Conservation (phyloP, 164 flowering plant species). For the Nelumbo lutea region DNA sequence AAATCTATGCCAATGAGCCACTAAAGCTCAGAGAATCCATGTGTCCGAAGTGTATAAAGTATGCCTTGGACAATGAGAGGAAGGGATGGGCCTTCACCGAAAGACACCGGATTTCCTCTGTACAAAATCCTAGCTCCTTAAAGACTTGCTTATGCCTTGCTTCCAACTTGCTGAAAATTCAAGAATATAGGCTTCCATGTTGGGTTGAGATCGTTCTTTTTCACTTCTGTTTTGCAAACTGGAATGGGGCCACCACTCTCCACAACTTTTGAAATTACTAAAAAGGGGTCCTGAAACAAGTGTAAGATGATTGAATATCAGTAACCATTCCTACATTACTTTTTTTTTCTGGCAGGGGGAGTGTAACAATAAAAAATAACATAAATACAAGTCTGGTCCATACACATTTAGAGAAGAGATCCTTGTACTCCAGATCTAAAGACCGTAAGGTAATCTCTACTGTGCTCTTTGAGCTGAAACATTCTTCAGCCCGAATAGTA, state of each 20-base stretch:
- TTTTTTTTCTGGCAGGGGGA: neutral
- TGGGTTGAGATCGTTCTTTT: conserved; percentile 55
- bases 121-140: neutral
- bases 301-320: conserved; percentile 7
- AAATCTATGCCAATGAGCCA: conserved; percentile 1
- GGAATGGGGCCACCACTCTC: conserved; percentile 46
- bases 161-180: conserved; percentile 63
- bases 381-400: conserved; percentile 14
- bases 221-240: conserved; percentile 62
- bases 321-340: conserved; percentile 5
- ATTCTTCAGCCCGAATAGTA: conserved; percentile 70
- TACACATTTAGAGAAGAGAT: conserved; percentile 83
- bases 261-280: conserved; percentile 53
- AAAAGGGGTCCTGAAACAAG: conserved; percentile 55
- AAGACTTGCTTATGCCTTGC: conserved; percentile 40
- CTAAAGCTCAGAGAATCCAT: neutral
- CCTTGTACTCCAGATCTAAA: conserved; percentile 67
- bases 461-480: conserved; percentile 49
- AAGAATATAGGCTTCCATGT: conserved; percentile 54
- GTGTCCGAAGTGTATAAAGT: conserved; percentile 6
- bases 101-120: neutral
- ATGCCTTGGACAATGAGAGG: neutral
- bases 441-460: conserved; percentile 64
- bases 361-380: conserved; percentile 1
- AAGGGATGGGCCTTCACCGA: neutral